phyloP scores from a whole-genome alignment of 805 yeast species.

The Lipomyces kockii region DNA sequence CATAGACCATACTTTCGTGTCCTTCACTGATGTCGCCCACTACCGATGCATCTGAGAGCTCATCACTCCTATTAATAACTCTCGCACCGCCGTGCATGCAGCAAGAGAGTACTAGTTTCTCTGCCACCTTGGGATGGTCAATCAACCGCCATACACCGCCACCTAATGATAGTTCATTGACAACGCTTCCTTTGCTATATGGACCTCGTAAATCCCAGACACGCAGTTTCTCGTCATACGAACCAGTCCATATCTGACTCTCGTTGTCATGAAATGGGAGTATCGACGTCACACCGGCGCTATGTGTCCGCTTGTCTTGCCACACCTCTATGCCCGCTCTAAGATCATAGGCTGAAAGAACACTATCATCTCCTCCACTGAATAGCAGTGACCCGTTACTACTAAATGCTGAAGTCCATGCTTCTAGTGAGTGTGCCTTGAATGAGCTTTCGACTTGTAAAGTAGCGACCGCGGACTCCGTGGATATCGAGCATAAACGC shows the following conservation, averaged over 20 bases:
- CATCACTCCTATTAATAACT: slow-evolving; percentile 51
- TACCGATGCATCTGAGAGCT: slow-evolving; percentile 32
- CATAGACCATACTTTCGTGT: slow-evolving; percentile 93
- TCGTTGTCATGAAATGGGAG: slow-evolving; percentile 55
- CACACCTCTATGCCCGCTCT: slow-evolving; percentile 35
- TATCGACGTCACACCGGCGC: slow-evolving; percentile 89
- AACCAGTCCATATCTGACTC: slow-evolving; percentile 76
- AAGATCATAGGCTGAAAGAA: slow-evolving; percentile 53
- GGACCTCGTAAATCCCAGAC: slow-evolving; percentile 63
- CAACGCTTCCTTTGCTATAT: slow-evolving; percentile 51
- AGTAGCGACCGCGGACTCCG: background rate
- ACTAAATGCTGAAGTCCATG: slow-evolving; percentile 83
- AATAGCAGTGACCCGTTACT: slow-evolving; percentile 56
- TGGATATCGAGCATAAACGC: slow-evolving; percentile 30
- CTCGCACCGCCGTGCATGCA: slow-evolving; percentile 97
- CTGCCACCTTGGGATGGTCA: slow-evolving; percentile 54
- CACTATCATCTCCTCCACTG: slow-evolving; percentile 87
- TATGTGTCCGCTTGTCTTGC: slow-evolving; percentile 62
- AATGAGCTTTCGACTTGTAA: background rate
- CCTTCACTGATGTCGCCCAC: slow-evolving; percentile 47
- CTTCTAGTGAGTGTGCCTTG: slow-evolving; percentile 67
- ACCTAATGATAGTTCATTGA: slow-evolving; percentile 59
- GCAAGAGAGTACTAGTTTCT: slow-evolving; percentile 60
- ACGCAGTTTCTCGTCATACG: slow-evolving; percentile 83
- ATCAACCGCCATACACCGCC: slow-evolving; percentile 96